Evolutionary conservation across 2,329 filamentous ascomycete species (phyloP).

Genomic region (Penicillium corylophilum): DNA sequence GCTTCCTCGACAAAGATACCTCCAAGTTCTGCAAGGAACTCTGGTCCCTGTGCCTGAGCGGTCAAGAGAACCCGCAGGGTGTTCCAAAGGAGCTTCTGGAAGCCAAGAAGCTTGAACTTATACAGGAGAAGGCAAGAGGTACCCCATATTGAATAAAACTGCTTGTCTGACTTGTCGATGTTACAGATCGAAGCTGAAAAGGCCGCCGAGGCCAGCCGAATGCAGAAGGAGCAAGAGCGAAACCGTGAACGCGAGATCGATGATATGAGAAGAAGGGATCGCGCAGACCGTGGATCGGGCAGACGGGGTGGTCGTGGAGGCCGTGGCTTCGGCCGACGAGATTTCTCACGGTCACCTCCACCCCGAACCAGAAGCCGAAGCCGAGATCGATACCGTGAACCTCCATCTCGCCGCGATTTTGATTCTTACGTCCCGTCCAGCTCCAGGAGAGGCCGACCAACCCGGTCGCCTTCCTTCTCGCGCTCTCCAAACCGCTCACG

Average conservation of each 20-base stretch:
- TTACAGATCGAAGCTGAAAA: constrained; percentile 75
- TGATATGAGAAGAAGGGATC: constrained; percentile 60
- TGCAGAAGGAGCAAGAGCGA: constrained; percentile 68
- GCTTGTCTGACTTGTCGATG: constrained; percentile 11
- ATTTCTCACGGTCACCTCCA: constrained; percentile 54
- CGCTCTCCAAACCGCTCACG: constrained; percentile 31
- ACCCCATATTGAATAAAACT: background rate
- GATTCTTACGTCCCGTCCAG: constrained; percentile 59
- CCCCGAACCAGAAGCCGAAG: constrained; percentile 51
- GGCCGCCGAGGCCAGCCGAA: constrained; percentile 71
- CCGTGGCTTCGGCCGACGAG: constrained; percentile 45
- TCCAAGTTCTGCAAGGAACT: constrained; percentile 86
- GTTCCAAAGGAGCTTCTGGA: constrained; percentile 93
- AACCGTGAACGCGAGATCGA: constrained; percentile 70
- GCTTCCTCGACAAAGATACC: constrained; percentile 92
- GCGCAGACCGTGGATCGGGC: constrained; percentile 40
- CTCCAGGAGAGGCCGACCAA: constrained; percentile 40
- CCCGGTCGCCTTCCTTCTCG: constrained; percentile 34
- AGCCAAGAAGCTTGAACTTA: constrained; percentile 91
- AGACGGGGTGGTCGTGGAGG: constrained; percentile 37
- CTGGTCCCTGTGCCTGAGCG: constrained; percentile 88
- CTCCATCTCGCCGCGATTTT: constrained; percentile 50
- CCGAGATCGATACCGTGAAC: constrained; percentile 46
- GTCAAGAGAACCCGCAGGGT: constrained; percentile 81
- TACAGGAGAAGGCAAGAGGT: constrained; percentile 78